Conservation (phyloP, 306 rosid species). For the Styphnolobium japonicum region DNA sequence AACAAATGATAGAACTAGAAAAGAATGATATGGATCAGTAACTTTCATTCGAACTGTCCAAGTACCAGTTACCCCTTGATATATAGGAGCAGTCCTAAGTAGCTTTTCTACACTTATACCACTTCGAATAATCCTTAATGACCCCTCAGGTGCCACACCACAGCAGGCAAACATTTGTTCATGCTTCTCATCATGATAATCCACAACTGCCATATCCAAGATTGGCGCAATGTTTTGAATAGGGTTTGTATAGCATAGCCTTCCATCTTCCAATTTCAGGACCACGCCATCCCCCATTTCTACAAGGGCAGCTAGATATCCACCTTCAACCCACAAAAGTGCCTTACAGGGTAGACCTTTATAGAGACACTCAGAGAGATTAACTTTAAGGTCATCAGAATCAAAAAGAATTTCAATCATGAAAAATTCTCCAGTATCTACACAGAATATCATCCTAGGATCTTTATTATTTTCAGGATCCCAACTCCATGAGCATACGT, state of each 20-base stretch:
- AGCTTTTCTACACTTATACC: slow-evolving; percentile 84
- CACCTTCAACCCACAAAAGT: slow-evolving; percentile 87
- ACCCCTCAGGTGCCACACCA: slow-evolving; percentile 92
- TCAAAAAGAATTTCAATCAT: slow-evolving; percentile 68
- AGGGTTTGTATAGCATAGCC: slow-evolving; percentile 55
- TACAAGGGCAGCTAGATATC: slow-evolving; percentile 76
- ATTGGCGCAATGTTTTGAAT: slow-evolving; percentile 89
- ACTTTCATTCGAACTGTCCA: slow-evolving; percentile 86
- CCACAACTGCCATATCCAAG: slow-evolving; percentile 79
- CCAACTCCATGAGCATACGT: slow-evolving; percentile 92
- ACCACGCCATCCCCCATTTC: slow-evolving; percentile 97
- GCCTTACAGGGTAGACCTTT: slow-evolving; percentile 75
- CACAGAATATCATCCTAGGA: slow-evolving; percentile 69
- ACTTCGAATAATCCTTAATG: slow-evolving; percentile 81
- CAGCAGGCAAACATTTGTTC: slow-evolving; percentile 95
- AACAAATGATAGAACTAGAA: slow-evolving; percentile 87
- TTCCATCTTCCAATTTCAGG: slow-evolving; percentile 74
- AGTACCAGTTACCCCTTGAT: slow-evolving; percentile 85
- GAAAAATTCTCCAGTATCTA: slow-evolving; percentile 84
- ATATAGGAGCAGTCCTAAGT: slow-evolving; percentile 70
- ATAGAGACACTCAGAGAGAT: slow-evolving; percentile 81
- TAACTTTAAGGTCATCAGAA: slow-evolving; percentile 57
- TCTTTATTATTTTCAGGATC: slow-evolving; percentile 59
- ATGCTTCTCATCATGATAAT: slow-evolving; percentile 83
- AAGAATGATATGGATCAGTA: slow-evolving; percentile 70